phyloP scores from a whole-genome alignment of 768 basidiomycete genomes.

The Calocybe gangraenosa region DNA sequence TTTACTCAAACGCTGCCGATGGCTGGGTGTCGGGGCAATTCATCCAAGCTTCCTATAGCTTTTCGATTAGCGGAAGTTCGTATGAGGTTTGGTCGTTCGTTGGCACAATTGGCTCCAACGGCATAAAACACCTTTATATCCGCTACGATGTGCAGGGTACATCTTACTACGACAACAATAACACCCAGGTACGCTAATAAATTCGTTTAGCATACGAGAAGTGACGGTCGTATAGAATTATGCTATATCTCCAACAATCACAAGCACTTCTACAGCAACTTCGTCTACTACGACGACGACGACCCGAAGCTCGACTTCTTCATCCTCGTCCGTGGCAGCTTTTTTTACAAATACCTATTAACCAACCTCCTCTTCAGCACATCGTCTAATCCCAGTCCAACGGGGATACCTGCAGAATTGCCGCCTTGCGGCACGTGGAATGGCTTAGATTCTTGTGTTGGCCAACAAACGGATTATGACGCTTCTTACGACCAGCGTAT shows the following conservation, averaged over 20 bases:
- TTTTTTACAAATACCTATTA: not conserved
- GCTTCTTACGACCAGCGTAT: slow-evolving; percentile 3
- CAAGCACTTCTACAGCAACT: not conserved
- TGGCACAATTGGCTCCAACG: slow-evolving; percentile 1
- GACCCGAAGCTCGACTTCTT: not conserved
- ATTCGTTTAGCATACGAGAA: too few species aligned
- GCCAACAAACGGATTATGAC: slow-evolving; percentile 7
- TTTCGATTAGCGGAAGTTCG: slow-evolving; percentile 2
- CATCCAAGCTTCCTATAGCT: slow-evolving; percentile 3
- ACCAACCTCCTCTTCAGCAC: not conserved
- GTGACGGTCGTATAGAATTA: not conserved
- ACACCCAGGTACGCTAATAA: not conserved
- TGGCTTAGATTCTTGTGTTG: slow-evolving; percentile 3
- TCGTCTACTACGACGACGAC: not conserved
- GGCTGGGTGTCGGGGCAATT: slow-evolving; percentile 3
- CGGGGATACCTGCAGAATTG: slow-evolving; percentile 2
- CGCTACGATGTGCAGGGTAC: slow-evolving; percentile 5
- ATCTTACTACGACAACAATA: slow-evolving; percentile 6
- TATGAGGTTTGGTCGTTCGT: slow-evolving; percentile 7
- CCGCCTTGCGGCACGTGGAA: slow-evolving; percentile 5
- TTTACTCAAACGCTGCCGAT: slow-evolving; percentile 1
- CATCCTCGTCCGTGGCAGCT: not conserved
- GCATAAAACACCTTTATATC: slow-evolving; percentile 5
- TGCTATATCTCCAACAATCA: not conserved
- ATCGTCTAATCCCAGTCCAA: not conserved